A percentile compares a stretch with the other conserved stretches of the same genome.
Evolutionary conservation across 176 grass and related monocot species (phyloP).

Genomic region (Microstegium vimineum): DNA sequence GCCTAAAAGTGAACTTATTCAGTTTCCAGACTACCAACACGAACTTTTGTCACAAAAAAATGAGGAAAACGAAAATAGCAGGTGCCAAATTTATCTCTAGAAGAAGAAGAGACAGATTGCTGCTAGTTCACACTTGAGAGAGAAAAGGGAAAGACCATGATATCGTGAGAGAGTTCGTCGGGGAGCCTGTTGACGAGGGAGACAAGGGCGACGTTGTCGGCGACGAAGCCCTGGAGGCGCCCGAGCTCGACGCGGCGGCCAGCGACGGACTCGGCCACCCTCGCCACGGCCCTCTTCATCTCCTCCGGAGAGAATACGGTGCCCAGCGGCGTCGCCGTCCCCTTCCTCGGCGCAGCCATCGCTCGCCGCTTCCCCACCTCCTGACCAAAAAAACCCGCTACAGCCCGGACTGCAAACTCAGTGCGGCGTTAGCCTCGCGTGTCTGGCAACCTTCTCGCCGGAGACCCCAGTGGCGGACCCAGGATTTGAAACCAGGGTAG

Average conservation of each 20-base stretch:
- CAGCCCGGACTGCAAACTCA: not conserved
- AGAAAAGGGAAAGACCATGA: conserved; percentile 51
- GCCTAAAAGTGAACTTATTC: not conserved
- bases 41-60: not conserved
- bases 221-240: conserved; percentile 50
- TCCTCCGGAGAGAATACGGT: conserved; percentile 66
- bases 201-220: conserved; percentile 72
- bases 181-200: conserved; percentile 70
- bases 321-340: conserved; percentile 59
- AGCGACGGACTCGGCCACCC: conserved; percentile 46
- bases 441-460: not conserved
- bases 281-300: conserved; percentile 49
- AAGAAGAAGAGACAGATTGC: not conserved
- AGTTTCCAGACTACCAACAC: not conserved
- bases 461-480: no score
- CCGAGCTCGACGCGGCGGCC: conserved; percentile 52
- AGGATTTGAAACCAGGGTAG: no score
- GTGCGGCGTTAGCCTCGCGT: not conserved
- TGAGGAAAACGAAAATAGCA: not conserved
- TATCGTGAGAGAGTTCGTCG: conserved; percentile 77
- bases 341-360: conserved; percentile 49
- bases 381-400: not conserved
- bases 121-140: not conserved
- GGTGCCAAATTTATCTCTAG: not conserved
- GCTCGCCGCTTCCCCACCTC: not conserved